phyloP scores from a whole-genome alignment of 2,329 filamentous ascomycete species.

The Fusarium graminum region DNA sequence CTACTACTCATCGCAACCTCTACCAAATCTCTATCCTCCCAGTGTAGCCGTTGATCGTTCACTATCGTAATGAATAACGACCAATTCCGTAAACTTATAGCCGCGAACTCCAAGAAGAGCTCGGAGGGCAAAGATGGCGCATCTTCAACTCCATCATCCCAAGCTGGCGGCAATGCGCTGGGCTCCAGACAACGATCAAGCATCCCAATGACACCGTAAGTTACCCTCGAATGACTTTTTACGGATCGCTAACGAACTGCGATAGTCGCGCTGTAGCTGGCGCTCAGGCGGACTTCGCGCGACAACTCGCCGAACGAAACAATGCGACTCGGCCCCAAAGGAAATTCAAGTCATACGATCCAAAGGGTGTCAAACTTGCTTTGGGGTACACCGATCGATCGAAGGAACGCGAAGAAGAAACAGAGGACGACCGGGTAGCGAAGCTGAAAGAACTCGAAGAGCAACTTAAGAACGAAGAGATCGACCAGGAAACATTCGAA shows the following conservation, averaged over 20 bases:
- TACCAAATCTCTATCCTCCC: background rate
- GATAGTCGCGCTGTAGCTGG: slow-evolving; percentile 71
- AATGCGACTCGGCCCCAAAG: slow-evolving; percentile 69
- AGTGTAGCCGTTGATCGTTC: background rate
- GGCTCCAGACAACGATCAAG: slow-evolving; percentile 83
- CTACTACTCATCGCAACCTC: slow-evolving; percentile 10
- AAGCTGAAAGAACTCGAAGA: slow-evolving; percentile 85
- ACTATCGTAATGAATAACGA: slow-evolving; percentile 85
- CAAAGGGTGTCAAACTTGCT: slow-evolving; percentile 84
- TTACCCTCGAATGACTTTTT: slow-evolving; percentile 24
- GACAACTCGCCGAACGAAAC: slow-evolving; percentile 83
- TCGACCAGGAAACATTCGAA: slow-evolving; percentile 84
- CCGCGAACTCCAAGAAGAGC: slow-evolving; percentile 60
- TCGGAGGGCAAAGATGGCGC: slow-evolving; percentile 60
- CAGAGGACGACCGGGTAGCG: slow-evolving; percentile 68
- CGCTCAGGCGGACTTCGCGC: slow-evolving; percentile 78
- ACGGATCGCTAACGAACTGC: slow-evolving; percentile 42
- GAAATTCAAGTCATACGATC: slow-evolving; percentile 82
- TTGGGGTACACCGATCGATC: slow-evolving; percentile 88
- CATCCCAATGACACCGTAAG: slow-evolving; percentile 95
- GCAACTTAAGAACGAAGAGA: slow-evolving; percentile 83
- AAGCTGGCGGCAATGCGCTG: slow-evolving; percentile 63
- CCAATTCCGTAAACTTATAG: slow-evolving; percentile 87
- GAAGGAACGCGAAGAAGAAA: slow-evolving; percentile 69
- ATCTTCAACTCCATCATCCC: slow-evolving; percentile 53